Percentiles rank a stretch among this genome's conserved stretches.
phyloP scores from a whole-genome alignment of 2,329 filamentous ascomycete species.

The Cordyceps cateniannulata region DNA sequence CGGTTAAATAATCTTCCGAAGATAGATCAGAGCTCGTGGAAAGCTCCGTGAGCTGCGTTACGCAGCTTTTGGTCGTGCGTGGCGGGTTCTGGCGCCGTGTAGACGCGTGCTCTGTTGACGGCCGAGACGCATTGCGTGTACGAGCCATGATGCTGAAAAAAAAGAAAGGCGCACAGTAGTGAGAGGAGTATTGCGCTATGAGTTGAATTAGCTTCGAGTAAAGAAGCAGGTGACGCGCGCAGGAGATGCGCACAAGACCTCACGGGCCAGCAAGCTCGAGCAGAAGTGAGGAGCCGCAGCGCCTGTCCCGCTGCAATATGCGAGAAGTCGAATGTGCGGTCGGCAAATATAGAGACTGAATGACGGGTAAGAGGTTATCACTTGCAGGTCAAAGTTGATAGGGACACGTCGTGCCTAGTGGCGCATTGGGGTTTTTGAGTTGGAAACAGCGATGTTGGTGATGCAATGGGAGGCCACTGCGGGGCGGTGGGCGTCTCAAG shows the following conservation, averaged over 20 bases:
- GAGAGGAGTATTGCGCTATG: neutral
- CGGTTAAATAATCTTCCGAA: neutral
- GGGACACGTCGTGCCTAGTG: neutral
- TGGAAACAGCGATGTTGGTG: neutral
- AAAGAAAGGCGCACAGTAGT: neutral
- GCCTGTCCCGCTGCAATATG: neutral
- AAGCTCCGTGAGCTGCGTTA: constrained; percentile 4
- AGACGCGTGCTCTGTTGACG: neutral
- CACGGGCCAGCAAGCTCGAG: too few species aligned
- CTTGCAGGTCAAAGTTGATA: neutral
- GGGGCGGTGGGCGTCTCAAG: too few species aligned
- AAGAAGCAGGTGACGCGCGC: too few species aligned
- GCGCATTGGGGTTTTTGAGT: neutral
- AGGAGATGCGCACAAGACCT: neutral
- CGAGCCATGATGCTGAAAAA: neutral
- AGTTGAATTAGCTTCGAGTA: neutral
- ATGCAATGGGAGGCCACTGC: neutral
- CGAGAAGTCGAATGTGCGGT: neutral
- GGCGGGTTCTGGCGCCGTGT: constrained; percentile 4
- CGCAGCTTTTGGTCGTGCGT: neutral
- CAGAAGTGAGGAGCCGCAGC: neutral
- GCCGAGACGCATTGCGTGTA: neutral
- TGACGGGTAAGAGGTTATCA: too few species aligned
- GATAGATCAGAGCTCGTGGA: constrained; percentile 4
- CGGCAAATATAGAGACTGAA: neutral